Evolutionary conservation across 2,329 filamentous ascomycete genomes (phyloP).

Genomic region (Ploettnerulaceae sp.): DNA sequence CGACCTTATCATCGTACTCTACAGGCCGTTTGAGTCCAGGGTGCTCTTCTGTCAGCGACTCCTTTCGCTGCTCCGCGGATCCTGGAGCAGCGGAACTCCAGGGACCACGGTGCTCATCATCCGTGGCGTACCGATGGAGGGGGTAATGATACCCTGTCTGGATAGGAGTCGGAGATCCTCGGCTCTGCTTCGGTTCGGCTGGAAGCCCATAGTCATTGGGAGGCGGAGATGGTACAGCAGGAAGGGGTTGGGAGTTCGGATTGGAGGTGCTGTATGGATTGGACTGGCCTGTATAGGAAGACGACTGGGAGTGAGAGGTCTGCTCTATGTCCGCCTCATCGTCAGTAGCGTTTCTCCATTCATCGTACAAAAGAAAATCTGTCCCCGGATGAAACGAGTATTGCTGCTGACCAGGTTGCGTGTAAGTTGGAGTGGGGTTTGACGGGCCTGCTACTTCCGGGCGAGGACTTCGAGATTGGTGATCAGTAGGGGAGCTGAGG

Average conservation of each 20-base stretch:
- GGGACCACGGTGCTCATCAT: not conserved
- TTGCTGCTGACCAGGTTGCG: constrained; percentile 8
- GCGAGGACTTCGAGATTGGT: not conserved
- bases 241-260: not conserved
- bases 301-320: not conserved
- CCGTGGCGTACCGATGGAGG: not conserved
- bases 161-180: not conserved
- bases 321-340: constrained; percentile 5
- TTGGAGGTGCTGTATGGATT: not conserved
- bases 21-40: constrained; percentile 7
- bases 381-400: not conserved
- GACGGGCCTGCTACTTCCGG: constrained; percentile 6
- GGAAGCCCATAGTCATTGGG: not conserved
- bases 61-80: constrained; percentile 1
- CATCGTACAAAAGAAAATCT: constrained; percentile 7
- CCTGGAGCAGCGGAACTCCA: constrained; percentile 4
- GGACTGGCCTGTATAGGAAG: not conserved
- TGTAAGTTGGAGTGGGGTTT: not conserved
- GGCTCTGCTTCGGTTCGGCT: not conserved
- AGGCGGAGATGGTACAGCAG: not conserved
- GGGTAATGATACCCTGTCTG: not conserved
- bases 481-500: constrained; percentile 4
- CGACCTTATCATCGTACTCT: constrained; percentile 10
- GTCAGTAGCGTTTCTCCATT: constrained; percentile 6
- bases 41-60: constrained; percentile 1